A percentile compares a stretch with the other conserved stretches of the same genome.
phyloP scores from a whole-genome alignment of 768 basidiomycete genomes.

The Termitomyces sp. region DNA sequence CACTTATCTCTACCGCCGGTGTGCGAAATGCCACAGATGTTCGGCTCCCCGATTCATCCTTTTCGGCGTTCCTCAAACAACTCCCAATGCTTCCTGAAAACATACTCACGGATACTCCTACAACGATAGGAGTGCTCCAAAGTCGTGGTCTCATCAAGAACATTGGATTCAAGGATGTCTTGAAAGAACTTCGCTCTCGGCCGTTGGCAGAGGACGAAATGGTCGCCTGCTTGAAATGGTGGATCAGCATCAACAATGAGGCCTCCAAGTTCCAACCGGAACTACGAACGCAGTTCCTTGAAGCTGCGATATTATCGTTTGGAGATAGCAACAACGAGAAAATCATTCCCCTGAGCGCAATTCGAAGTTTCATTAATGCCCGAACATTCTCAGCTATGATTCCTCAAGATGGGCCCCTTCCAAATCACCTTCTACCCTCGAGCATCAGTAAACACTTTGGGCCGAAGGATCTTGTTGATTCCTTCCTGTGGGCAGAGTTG shows the following conservation, averaged over 20 bases:
- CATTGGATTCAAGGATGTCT: constrained; percentile 78
- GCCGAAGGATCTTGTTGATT: constrained; percentile 36
- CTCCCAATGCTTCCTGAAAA: constrained; percentile 69
- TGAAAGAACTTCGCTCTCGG: constrained; percentile 65
- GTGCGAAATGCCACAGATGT: constrained; percentile 61
- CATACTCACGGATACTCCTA: constrained; percentile 47
- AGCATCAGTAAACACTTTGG: constrained; percentile 56
- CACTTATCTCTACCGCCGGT: constrained; percentile 72
- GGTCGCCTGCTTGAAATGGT: constrained; percentile 85
- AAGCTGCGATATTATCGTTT: constrained; percentile 58
- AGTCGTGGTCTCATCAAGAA: constrained; percentile 59
- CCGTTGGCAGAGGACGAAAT: constrained; percentile 72
- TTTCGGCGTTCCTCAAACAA: constrained; percentile 70
- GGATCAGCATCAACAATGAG: constrained; percentile 43
- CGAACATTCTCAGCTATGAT: constrained; percentile 50
- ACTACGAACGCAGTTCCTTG: constrained; percentile 56
- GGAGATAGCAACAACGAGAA: constrained; percentile 37
- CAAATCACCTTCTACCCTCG: constrained; percentile 64
- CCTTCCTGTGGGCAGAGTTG: constrained; percentile 80
- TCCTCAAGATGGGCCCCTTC: constrained; percentile 70
- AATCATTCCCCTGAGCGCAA: constrained; percentile 62
- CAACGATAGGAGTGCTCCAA: constrained; percentile 58
- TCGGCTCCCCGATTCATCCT: constrained; percentile 65
- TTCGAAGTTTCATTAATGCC: constrained; percentile 69
- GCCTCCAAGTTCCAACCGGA: constrained; percentile 31